These are phyloP conservation scores for Eimeria praecox DNA, from an alignment of 169 alveolate species.

Conservation along the genomic window DNA sequence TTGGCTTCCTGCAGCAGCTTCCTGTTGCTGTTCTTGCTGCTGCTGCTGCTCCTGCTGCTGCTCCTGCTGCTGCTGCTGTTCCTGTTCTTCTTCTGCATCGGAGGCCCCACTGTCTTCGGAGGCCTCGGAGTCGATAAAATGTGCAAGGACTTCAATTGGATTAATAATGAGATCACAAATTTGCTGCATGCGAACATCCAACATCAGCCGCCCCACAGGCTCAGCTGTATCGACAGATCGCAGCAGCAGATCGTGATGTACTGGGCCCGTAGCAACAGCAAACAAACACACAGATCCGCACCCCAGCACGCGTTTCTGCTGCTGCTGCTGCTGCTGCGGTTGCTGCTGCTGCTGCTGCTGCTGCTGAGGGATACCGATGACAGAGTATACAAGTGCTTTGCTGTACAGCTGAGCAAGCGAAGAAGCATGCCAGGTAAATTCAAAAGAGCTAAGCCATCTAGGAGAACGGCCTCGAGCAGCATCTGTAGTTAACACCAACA, in stretches of 20 bases:
- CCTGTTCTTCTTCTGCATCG: slow-evolving; percentile 9
- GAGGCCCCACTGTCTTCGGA: neutral
- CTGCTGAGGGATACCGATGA: neutral
- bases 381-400: neutral
- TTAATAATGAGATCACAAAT: slow-evolving; percentile 80
- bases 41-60: neutral
- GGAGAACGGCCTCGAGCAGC: slow-evolving; percentile 1
- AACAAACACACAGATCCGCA: slow-evolving; percentile 55
- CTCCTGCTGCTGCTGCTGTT: slow-evolving; percentile 42
- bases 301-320: slow-evolving; percentile 45
- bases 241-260: slow-evolving; percentile 82
- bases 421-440: neutral
- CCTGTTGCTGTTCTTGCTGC: neutral
- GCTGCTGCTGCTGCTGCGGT: slow-evolving; percentile 10
- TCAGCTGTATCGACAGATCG: neutral
- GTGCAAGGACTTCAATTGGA: slow-evolving; percentile 79
- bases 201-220: slow-evolving; percentile 24
- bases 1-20: neutral
- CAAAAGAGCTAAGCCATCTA: neutral
- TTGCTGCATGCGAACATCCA: slow-evolving; percentile 82
- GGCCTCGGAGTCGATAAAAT: slow-evolving; percentile 32
- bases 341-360: neutral
- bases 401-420: neutral
- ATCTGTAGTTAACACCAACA: neutral
- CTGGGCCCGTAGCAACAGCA: slow-evolving; percentile 82